A percentile compares a stretch with the other conserved stretches of the same genome.
Conservation (phyloP, 108 stramenopile genomes). For the Nitzschia sp. region DNA sequence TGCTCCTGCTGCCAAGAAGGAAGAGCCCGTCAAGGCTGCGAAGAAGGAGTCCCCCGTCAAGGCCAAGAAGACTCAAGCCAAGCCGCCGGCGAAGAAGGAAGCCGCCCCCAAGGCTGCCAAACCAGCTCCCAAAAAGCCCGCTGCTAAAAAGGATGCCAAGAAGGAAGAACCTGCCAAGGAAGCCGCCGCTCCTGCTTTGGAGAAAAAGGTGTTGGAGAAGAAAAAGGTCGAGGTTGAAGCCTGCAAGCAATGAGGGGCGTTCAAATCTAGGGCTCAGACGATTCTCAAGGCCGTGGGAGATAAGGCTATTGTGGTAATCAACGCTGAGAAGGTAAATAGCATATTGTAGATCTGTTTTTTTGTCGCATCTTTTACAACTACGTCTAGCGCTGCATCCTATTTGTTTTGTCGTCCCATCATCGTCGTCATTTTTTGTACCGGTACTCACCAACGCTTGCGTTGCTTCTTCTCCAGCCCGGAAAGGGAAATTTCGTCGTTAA, state of each 20-base stretch:
- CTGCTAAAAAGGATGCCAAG: slow-evolving; percentile 3
- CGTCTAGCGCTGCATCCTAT: neutral
- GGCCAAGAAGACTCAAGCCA: slow-evolving; percentile 11
- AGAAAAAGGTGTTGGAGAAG: slow-evolving; percentile 15
- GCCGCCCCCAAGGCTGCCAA: neutral
- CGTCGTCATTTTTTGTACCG: too few species aligned
- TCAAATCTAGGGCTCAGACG: slow-evolving; percentile 75
- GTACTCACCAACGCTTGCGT: too few species aligned
- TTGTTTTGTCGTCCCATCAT: neutral
- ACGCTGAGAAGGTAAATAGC: slow-evolving; percentile 55
- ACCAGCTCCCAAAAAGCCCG: slow-evolving; percentile 9
- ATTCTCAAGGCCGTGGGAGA: slow-evolving; percentile 70
- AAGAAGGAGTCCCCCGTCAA: slow-evolving; percentile 3
- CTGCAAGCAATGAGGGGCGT: slow-evolving; percentile 83
- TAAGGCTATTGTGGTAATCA: slow-evolving; percentile 66
- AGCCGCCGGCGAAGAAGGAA: slow-evolving; percentile 7
- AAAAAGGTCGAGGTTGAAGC: slow-evolving; percentile 66
- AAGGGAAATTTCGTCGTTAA: slow-evolving; percentile 80
- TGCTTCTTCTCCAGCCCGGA: slow-evolving; percentile 63
- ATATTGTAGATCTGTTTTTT: neutral
- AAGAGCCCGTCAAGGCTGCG: neutral
- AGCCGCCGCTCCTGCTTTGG: neutral
- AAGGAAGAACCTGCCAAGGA: neutral
- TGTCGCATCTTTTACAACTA: neutral
- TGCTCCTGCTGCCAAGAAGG: slow-evolving; percentile 13